phyloP scores from a whole-genome alignment of 148 eudicot species.

The Dianthus caryophyllus region DNA sequence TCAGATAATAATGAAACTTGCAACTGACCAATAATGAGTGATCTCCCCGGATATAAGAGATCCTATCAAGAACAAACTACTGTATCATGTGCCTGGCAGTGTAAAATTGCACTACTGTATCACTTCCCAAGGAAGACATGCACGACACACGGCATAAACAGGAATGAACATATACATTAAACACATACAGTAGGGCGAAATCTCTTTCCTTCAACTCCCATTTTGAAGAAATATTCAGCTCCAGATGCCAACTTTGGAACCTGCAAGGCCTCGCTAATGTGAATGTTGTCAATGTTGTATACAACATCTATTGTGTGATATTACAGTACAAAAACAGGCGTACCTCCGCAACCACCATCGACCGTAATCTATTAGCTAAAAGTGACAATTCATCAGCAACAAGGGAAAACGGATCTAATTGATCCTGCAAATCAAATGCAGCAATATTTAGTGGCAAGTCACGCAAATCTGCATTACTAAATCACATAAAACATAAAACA shows the following conservation, averaged over 20 bases:
- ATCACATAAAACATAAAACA: too few relatives aligned
- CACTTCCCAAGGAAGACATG: neutral
- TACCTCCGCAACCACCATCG: conserved; percentile 90
- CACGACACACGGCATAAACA: neutral
- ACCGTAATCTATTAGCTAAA: conserved; percentile 62
- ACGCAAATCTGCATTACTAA: too few relatives aligned
- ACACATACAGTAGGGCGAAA: conserved; percentile 80
- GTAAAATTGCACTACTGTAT: neutral
- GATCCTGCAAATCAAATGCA: conserved; percentile 44
- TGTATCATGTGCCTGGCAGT: neutral
- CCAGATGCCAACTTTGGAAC: conserved; percentile 93
- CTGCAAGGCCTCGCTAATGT: conserved; percentile 32
- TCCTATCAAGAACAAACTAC: neutral
- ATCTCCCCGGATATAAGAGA: neutral
- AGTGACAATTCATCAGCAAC: conserved; percentile 75
- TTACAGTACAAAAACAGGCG: neutral
- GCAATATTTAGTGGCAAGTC: conserved; percentile 15
- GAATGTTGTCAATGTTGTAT: conserved; percentile 10
- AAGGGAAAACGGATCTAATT: conserved; percentile 71
- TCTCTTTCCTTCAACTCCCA: conserved; percentile 90
- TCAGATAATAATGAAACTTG: neutral
- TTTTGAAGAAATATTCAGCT: conserved; percentile 84
- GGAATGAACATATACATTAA: neutral
- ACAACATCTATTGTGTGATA: neutral
- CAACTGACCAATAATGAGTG: neutral